Conservation (phyloP, 192 early-diverging fungal species). For the Podila verticillata region DNA sequence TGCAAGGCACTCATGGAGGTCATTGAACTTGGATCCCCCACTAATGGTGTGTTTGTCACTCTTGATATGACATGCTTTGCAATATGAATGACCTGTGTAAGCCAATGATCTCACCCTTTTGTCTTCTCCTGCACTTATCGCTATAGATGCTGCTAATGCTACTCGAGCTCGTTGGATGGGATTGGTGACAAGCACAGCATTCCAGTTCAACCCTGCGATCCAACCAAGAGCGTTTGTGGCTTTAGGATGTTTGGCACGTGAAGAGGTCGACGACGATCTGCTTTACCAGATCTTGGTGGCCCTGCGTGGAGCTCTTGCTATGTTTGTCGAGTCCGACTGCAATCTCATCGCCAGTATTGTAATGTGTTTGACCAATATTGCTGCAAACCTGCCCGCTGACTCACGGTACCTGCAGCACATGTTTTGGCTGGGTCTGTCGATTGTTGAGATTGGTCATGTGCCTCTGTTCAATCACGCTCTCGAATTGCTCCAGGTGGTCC, state of each 20-base stretch:
- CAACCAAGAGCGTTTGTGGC: constrained; percentile 95
- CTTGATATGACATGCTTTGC: neutral
- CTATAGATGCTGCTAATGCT: constrained; percentile 77
- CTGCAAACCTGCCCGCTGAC: constrained; percentile 81
- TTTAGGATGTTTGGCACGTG: constrained; percentile 86
- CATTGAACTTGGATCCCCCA: constrained; percentile 69
- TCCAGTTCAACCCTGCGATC: constrained; percentile 93
- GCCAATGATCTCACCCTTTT: neutral
- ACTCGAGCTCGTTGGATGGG: constrained; percentile 95
- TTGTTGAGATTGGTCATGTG: constrained; percentile 89
- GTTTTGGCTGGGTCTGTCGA: constrained; percentile 91
- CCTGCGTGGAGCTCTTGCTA: constrained; percentile 83
- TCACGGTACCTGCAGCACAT: constrained; percentile 85
- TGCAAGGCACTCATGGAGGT: constrained; percentile 73
- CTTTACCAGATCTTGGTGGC: constrained; percentile 94
- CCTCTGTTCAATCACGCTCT: constrained; percentile 80
- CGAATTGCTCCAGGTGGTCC: constrained; percentile 72
- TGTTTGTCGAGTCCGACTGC: constrained; percentile 85
- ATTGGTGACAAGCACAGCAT: constrained; percentile 89
- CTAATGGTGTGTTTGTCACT: constrained; percentile 59
- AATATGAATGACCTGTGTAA: constrained; percentile 2
- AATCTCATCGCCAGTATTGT: constrained; percentile 87
- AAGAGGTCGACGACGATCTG: constrained; percentile 92
- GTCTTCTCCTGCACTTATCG: neutral
- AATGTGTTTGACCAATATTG: constrained; percentile 91